phyloP scores from a whole-genome alignment of 345 rosid genomes.

The Eucalyptus guilfoylei region DNA sequence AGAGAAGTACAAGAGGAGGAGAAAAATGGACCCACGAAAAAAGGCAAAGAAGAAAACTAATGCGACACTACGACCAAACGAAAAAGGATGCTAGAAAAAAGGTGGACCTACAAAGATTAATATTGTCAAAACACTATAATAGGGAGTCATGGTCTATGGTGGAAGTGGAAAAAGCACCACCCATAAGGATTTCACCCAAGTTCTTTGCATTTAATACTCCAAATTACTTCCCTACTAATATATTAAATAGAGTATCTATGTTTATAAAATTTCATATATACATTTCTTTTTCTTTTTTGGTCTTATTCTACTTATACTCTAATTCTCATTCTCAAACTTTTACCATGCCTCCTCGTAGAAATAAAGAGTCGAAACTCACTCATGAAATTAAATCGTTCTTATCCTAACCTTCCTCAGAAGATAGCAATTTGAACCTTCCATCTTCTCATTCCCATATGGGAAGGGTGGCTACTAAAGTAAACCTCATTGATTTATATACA shows the following conservation, averaged over 20 bases:
- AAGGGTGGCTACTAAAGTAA: no score
- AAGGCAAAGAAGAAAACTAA: not conserved
- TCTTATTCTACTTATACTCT: fast-evolving
- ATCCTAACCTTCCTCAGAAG: no score
- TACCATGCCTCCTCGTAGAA: fast-evolving
- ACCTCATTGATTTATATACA: no score
- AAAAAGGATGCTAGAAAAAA: no score
- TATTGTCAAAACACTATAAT: not conserved
- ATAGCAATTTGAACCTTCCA: no score
- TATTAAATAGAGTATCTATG: not conserved
- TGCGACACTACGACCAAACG: not conserved
- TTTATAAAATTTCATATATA: not conserved
- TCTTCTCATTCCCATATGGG: fast-evolving
- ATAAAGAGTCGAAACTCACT: no score
- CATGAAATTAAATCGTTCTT: fast-evolving
- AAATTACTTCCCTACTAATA: not conserved
- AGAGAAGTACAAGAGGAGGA: not conserved
- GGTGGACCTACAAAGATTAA: not conserved
- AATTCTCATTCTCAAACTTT: no score
- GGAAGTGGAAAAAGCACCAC: not conserved
- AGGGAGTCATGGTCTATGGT: not conserved
- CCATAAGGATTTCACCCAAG: not conserved
- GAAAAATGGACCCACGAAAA: not conserved
- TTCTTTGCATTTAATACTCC: not conserved
- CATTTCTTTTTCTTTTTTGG: no score